These are phyloP conservation scores for Spergularia bocconei DNA, from an alignment of 148 eudicot genomes.

Conservation along the genomic window DNA sequence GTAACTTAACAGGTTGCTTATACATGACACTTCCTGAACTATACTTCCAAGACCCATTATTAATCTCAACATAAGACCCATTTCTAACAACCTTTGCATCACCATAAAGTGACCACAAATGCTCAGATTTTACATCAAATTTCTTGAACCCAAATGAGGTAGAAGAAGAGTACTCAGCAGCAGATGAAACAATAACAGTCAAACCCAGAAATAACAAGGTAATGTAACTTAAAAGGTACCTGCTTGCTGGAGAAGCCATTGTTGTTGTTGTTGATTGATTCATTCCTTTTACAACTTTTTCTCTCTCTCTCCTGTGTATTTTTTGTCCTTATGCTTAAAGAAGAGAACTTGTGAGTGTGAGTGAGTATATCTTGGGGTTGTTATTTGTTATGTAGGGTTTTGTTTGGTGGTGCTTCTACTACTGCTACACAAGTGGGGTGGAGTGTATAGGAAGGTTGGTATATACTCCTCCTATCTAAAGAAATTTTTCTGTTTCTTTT, in stretches of 20 bases:
- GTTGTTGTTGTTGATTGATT: conserved; percentile 16
- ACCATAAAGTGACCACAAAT: conserved; percentile 57
- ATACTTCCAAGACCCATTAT: conserved; percentile 40
- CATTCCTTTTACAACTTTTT: no score
- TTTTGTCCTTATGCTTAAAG: no score
- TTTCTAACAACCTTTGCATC: conserved; percentile 48
- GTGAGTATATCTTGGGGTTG: no score
- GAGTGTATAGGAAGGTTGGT: no score
- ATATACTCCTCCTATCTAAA: no score
- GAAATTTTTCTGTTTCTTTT: no score
- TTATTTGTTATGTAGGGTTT: no score
- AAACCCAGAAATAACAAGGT: background rate
- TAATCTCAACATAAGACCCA: conserved; percentile 45
- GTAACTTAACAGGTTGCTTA: conserved; percentile 52
- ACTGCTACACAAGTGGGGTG: no score
- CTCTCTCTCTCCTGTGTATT: no score
- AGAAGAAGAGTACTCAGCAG: conserved; percentile 35
- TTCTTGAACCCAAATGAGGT: conserved; percentile 54
- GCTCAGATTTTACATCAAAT: conserved; percentile 38
- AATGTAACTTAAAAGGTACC: conserved; percentile 26
- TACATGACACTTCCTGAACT: conserved; percentile 65
- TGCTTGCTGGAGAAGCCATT: conserved; percentile 37
- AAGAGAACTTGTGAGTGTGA: no score
- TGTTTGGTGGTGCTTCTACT: no score
- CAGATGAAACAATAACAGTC: conserved; percentile 10